A percentile compares a stretch with the other conserved stretches of the same genome.
Evolutionary conservation across 208 protist species (phyloP).

Genomic region (Trypanosoma grayi): DNA sequence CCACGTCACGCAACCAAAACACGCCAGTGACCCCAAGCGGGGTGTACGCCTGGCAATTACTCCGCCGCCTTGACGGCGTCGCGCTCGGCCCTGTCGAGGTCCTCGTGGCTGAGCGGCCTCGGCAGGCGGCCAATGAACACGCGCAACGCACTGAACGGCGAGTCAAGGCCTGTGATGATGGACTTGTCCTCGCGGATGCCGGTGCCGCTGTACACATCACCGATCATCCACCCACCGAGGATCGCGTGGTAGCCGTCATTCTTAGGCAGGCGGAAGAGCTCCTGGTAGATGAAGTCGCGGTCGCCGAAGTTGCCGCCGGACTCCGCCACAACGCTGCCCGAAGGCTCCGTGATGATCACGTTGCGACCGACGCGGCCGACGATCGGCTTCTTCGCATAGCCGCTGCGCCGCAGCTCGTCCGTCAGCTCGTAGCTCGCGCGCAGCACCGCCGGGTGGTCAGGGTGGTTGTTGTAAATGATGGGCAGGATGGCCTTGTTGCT

Average conservation of each 20-base stretch:
- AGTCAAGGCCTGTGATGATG: slow-evolving; percentile 81
- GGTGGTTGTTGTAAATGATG: slow-evolving; percentile 81
- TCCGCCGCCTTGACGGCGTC: slow-evolving; percentile 16
- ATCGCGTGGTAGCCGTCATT: slow-evolving; percentile 86
- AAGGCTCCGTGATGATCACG: slow-evolving; percentile 67
- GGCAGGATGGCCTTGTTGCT: slow-evolving; percentile 92
- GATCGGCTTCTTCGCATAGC: slow-evolving; percentile 87
- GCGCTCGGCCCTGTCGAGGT: slow-evolving; percentile 59
- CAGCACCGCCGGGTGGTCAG: slow-evolving; percentile 73
- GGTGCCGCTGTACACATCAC: slow-evolving; percentile 74
- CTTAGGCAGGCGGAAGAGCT: slow-evolving; percentile 66
- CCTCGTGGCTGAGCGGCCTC: slow-evolving; percentile 47
- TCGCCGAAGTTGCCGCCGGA: slow-evolving; percentile 76
- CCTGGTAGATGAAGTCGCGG: slow-evolving; percentile 86
- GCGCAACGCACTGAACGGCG: slow-evolving; percentile 73
- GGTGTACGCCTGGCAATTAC: no score
- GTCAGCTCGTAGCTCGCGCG: slow-evolving; percentile 67
- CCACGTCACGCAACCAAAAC: no score
- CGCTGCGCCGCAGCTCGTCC: slow-evolving; percentile 46
- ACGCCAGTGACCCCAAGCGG: no score
- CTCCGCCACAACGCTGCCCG: slow-evolving; percentile 52
- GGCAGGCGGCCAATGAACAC: slow-evolving; percentile 35
- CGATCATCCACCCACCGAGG: slow-evolving; percentile 88
- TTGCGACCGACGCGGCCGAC: slow-evolving; percentile 85
- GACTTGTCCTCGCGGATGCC: slow-evolving; percentile 85